Percentiles rank a stretch among this genome's conserved stretches.
These are phyloP conservation scores for Penicillium arizonense DNA, from an alignment of 495 filamentous ascomycete species.

Conservation along the genomic window DNA sequence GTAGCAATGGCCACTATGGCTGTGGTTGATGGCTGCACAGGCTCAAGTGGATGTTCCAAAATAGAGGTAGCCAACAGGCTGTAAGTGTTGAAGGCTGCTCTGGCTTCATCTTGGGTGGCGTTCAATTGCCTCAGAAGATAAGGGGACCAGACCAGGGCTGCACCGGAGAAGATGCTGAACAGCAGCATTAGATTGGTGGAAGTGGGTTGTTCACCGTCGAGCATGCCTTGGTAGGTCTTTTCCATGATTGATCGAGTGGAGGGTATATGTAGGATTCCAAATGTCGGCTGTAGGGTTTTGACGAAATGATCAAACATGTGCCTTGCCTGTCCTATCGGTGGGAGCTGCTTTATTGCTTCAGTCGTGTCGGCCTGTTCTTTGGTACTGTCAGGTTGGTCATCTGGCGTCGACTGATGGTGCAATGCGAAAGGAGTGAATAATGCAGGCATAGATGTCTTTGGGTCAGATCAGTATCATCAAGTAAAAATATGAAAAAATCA, in stretches of 20 bases:
- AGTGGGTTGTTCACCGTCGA: constrained; percentile 16
- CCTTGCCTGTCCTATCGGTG: constrained; percentile 22
- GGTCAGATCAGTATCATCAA: not conserved
- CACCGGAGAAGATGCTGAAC: constrained; percentile 25
- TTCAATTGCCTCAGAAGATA: constrained; percentile 18
- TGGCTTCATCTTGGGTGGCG: constrained; percentile 18
- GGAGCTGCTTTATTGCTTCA: constrained; percentile 13
- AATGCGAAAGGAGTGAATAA: not conserved
- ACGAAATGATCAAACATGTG: constrained; percentile 25
- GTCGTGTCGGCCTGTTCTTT: not conserved
- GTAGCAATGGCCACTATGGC: constrained; percentile 22
- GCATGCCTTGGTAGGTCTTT: constrained; percentile 18
- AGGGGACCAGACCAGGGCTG: constrained; percentile 22
- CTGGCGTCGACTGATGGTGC: not conserved
- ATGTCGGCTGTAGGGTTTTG: constrained; percentile 17
- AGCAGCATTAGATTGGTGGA: constrained; percentile 15
- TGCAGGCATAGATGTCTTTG: not conserved
- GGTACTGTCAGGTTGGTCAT: not conserved
- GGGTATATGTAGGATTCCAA: constrained; percentile 29
- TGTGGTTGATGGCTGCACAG: constrained; percentile 20
- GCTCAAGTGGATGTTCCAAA: constrained; percentile 17
- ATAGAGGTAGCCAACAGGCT: constrained; percentile 16
- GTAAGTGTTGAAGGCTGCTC: constrained; percentile 22
- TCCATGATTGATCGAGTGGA: constrained; percentile 20
- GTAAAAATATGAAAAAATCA: not conserved